Evolutionary conservation across 768 basidiomycete species (phyloP).

Genomic region (Collybia nuda): DNA sequence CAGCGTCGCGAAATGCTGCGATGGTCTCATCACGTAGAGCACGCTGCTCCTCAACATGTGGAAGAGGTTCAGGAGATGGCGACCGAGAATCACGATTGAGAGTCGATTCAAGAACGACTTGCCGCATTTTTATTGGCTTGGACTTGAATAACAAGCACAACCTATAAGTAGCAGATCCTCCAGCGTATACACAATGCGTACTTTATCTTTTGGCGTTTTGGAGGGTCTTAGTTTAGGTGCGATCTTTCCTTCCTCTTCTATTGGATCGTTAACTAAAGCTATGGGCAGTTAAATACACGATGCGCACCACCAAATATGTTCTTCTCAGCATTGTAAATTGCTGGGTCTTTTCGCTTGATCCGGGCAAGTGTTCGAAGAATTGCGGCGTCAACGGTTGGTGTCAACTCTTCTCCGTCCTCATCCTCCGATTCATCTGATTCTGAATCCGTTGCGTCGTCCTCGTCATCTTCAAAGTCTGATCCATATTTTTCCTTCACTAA

Average conservation of each 20-base stretch:
- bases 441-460: constrained; percentile 55
- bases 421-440: constrained; percentile 86
- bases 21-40: constrained; percentile 80
- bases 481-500: constrained; percentile 91
- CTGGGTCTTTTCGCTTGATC: constrained; percentile 81
- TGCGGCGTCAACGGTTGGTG: constrained; percentile 90
- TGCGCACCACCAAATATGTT: constrained; percentile 78
- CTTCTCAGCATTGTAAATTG: constrained; percentile 72
- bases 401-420: constrained; percentile 93
- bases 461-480: constrained; percentile 61
- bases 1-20: constrained; percentile 67
- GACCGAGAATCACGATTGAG: constrained; percentile 56
- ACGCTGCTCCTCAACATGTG: constrained; percentile 75
- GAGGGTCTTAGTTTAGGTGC: constrained; percentile 26
- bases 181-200: constrained; percentile 18
- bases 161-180: background rate
- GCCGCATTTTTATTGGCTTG: constrained; percentile 76
- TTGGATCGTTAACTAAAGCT: background rate
- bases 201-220: constrained; percentile 48
- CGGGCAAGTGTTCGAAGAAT: constrained; percentile 87
- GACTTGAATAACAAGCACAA: constrained; percentile 33
- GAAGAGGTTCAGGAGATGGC: constrained; percentile 51
- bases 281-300: background rate
- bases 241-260: constrained; percentile 69
- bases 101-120: constrained; percentile 64